Conservation (phyloP, 1,139 yeast species). For the Scheffersomyces titani region DNA sequence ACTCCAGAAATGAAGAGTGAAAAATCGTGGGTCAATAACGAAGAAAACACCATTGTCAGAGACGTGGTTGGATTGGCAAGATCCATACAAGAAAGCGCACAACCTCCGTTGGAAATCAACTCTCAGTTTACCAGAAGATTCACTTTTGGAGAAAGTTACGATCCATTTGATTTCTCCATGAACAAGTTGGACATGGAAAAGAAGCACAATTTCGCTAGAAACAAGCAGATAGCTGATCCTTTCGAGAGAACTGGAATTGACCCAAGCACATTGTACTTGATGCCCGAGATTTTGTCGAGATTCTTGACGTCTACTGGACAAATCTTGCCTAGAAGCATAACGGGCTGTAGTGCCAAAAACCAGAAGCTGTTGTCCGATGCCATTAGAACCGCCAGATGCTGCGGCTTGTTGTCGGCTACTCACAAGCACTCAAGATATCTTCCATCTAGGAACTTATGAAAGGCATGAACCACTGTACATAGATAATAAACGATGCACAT, state of each 20-base stretch:
- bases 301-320: slow-evolving; percentile 66
- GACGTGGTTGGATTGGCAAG: slow-evolving; percentile 33
- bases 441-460: slow-evolving; percentile 41
- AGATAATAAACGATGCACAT: background rate
- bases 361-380: slow-evolving; percentile 69
- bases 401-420: slow-evolving; percentile 65
- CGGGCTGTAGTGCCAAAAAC: slow-evolving; percentile 61
- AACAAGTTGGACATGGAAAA: slow-evolving; percentile 46
- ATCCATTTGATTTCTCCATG: slow-evolving; percentile 74
- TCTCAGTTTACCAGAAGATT: slow-evolving; percentile 42
- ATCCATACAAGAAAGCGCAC: slow-evolving; percentile 26
- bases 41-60: slow-evolving; percentile 14
- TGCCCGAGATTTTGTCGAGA: slow-evolving; percentile 62
- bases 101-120: slow-evolving; percentile 27
- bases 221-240: slow-evolving; percentile 29
- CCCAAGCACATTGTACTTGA: slow-evolving; percentile 64
- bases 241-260: slow-evolving; percentile 60
- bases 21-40: slow-evolving; percentile 27
- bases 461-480: background rate
- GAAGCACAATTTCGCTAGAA: slow-evolving; percentile 16
- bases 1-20: slow-evolving; percentile 35
- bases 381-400: slow-evolving; percentile 65
- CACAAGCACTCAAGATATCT: slow-evolving; percentile 54
- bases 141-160: slow-evolving; percentile 51
- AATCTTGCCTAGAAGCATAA: slow-evolving; percentile 64